Evolutionary conservation across 1,284 basidiomycete genomes (phyloP).

Genomic region (Boletellus sp.): DNA sequence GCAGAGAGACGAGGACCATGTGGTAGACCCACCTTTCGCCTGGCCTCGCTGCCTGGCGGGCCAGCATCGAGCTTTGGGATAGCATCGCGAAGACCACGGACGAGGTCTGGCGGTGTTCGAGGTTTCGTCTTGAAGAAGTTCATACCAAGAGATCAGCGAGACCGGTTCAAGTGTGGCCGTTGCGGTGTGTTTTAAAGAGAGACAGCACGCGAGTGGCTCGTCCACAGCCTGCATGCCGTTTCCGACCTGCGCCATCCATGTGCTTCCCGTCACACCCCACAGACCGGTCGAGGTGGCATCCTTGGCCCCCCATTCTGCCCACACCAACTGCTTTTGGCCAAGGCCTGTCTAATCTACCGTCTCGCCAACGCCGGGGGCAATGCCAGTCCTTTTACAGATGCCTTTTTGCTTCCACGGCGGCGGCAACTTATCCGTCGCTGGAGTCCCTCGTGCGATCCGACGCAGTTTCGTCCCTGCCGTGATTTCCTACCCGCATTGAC

Average conservation of each 20-base stretch:
- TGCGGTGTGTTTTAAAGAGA: constrained; percentile 5
- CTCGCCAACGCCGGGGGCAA: no score
- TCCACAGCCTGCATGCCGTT: constrained; percentile 8
- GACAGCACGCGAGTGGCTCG: not conserved
- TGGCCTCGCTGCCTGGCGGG: constrained; percentile 69
- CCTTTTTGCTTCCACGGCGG: no score
- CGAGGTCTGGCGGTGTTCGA: constrained; percentile 81
- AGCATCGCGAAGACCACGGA: constrained; percentile 75
- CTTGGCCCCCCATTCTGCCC: no score
- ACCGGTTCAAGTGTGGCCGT: not conserved
- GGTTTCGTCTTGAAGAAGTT: constrained; percentile 95
- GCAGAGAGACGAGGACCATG: not conserved
- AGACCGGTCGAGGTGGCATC: no score
- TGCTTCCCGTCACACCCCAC: not conserved
- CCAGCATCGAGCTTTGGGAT: constrained; percentile 73
- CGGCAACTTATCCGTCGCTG: no score
- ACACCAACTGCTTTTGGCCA: no score
- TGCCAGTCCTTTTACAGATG: no score
- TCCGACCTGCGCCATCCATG: not conserved
- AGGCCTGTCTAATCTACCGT: no score
- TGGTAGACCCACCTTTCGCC: constrained; percentile 64
- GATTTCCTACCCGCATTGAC: no score
- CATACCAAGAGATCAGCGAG: constrained; percentile 44
- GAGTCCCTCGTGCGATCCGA: no score
- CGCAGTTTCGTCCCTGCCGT: no score